A percentile compares a stretch with the other conserved stretches of the same genome.
Evolutionary conservation across 1,139 yeast species (phyloP).

Genomic region (Nakaseomyces sp.): DNA sequence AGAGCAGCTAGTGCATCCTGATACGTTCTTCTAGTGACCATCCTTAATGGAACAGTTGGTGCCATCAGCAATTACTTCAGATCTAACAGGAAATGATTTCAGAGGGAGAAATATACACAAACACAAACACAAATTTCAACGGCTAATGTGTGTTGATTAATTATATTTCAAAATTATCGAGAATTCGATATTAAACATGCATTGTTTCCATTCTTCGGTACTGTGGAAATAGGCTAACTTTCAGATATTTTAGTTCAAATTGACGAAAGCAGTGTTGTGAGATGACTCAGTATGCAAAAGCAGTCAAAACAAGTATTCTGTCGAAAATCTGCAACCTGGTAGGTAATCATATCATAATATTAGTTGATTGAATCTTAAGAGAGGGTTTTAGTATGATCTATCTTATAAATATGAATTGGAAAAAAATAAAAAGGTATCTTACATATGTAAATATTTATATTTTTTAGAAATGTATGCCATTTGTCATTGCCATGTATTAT

Average conservation of each 20-base stretch:
- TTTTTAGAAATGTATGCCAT: no score
- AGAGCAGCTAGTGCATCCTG: slow-evolving; percentile 77
- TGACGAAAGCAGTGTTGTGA: slow-evolving; percentile 2
- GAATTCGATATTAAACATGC: background rate
- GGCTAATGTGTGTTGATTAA: no score
- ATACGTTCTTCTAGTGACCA: slow-evolving; percentile 22
- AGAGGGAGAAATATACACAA: no score
- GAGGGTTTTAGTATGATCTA: background rate
- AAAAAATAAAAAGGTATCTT: background rate
- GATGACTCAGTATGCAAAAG: background rate
- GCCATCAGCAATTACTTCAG: slow-evolving; percentile 14
- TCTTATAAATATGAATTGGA: background rate
- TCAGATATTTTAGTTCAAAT: background rate
- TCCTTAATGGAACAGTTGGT: slow-evolving; percentile 15
- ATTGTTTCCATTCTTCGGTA: background rate
- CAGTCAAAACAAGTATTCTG: no score
- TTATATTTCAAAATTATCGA: no score
- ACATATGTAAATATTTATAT: background rate
- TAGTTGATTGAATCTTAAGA: no score
- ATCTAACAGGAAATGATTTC: no score
- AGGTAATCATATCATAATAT: background rate
- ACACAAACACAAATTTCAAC: no score
- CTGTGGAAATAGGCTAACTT: background rate
- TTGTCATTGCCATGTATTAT: no score
- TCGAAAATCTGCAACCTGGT: no score